phyloP scores from a whole-genome alignment of 2,329 filamentous ascomycete genomes.

The Ilyonectria sp. region DNA sequence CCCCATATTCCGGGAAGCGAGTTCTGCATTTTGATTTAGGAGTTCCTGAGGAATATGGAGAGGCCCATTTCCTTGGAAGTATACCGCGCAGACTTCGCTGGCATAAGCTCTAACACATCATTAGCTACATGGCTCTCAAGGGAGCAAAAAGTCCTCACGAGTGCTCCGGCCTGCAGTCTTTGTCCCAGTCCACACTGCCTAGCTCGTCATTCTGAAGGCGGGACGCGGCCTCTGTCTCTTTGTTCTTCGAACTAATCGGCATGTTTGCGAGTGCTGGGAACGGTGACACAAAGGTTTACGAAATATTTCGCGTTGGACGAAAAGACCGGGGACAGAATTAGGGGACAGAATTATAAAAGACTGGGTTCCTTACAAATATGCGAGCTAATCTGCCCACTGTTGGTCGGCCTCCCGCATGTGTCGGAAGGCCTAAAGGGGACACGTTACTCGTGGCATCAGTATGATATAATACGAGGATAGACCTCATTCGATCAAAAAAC shows the following conservation, averaged over 20 bases:
- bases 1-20: too few relatives aligned
- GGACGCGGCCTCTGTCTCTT: not conserved
- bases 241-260: not conserved
- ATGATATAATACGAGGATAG: too few relatives aligned
- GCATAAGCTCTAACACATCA: not conserved
- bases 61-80: too few relatives aligned
- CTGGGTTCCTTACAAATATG: not conserved
- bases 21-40: too few relatives aligned
- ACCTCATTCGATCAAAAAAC: too few relatives aligned
- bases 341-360: not conserved
- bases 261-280: not conserved
- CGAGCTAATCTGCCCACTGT: not conserved
- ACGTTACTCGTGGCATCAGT: too few relatives aligned
- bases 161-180: not conserved
- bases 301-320: not conserved
- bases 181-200: not conserved
- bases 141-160: not conserved
- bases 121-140: not conserved
- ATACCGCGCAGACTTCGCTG: not conserved
- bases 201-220: not conserved
- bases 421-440: too few relatives aligned
- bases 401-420: too few relatives aligned
- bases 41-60: too few relatives aligned
- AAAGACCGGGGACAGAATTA: not conserved
- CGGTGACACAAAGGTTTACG: not conserved